Evolutionary conservation across 495 filamentous ascomycete species (phyloP), one percentile per base, ranked within the genome.

Genomic region (Penicillium tannophilum): DNA sequence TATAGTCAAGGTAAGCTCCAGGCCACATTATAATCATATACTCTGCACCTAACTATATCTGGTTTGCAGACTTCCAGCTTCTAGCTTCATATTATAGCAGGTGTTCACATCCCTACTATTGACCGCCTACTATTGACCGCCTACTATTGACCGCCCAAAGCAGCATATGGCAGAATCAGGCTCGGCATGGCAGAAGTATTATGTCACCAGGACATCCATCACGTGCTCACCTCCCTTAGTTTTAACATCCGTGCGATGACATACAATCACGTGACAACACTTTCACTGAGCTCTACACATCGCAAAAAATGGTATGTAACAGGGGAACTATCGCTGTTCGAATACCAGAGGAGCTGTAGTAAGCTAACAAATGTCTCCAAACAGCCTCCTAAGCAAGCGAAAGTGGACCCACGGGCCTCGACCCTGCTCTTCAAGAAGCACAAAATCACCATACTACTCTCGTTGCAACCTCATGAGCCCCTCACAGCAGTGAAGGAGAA

Each of bases 381-480:
- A n/a, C 47, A 69, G 66, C 46, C 61, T 1, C 64, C 64, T 6
- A 63, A 55, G 58, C 60, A 72, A 68, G 55, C 68, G 24, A 71
- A 70, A 17, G 36, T 63, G 43, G 16, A 77, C 54, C 63, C 77
- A 16, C 54, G 68, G 17, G 77, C 84, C 30, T 77, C 84, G 73
- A 91, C 90, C 11, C 70, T 96, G 39, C 83, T 88, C 26, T 85
- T 96, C 71, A 96, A 96, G 64, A 79, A 89, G 72, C 85, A 89
- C 72, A 88, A 84, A 56, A 87, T 85, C 55, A 96, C 90, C 26
- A 77, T 96, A 63, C 80, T 93, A 64, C 78, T 96, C 30, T 84
- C 90, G 62, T 79, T 87, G 30, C 80, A 84, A 39, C 76, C 86
- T 3, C 76, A 83, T 44, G 79, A 86, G 60, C 67, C 85, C 28